A percentile compares a stretch with the other conserved stretches of the same genome.
These are phyloP conservation scores for Sporothrix curviconia DNA, from an alignment of 2,329 filamentous ascomycete genomes.

Conservation along the genomic window DNA sequence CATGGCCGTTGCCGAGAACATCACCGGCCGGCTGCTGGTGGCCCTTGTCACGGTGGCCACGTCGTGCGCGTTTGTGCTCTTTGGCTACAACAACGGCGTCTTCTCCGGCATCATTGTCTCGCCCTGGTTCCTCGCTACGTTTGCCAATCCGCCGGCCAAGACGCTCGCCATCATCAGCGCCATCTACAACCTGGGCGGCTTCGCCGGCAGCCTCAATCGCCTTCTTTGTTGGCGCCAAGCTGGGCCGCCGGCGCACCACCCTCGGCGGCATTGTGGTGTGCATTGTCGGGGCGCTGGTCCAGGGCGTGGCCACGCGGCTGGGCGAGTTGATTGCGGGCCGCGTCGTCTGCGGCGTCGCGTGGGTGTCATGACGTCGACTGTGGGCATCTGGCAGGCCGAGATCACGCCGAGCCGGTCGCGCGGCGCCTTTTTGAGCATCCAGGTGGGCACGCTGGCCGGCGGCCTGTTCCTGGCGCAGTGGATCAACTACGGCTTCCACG, in stretches of 20 bases:
- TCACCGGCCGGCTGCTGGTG: constrained; percentile 1
- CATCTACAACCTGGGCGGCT: constrained; percentile 4
- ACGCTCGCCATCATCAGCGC: constrained; percentile 1
- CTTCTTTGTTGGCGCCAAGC: neutral
- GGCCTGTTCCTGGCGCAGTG: constrained; percentile 4
- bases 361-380: constrained; percentile 1
- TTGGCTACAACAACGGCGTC: constrained; percentile 10
- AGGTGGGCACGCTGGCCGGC: neutral
- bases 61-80: constrained; percentile 5
- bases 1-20: neutral
- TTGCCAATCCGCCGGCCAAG: neutral
- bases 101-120: constrained; percentile 1
- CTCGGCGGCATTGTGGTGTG: neutral
- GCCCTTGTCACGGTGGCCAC: constrained; percentile 9
- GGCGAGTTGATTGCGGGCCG: constrained; percentile 2
- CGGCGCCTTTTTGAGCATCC: neutral
- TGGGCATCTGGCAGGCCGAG: constrained; percentile 8
- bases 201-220: neutral
- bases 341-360: constrained; percentile 3
- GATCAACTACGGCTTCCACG: constrained; percentile 10
- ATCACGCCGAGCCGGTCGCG: neutral
- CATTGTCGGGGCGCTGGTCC: neutral
- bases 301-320: neutral
- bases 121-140: constrained; percentile 3
- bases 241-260: constrained; percentile 4